Evolutionary conservation across 2,329 filamentous ascomycete genomes (phyloP).

Genomic region (Alternaria triticina): DNA sequence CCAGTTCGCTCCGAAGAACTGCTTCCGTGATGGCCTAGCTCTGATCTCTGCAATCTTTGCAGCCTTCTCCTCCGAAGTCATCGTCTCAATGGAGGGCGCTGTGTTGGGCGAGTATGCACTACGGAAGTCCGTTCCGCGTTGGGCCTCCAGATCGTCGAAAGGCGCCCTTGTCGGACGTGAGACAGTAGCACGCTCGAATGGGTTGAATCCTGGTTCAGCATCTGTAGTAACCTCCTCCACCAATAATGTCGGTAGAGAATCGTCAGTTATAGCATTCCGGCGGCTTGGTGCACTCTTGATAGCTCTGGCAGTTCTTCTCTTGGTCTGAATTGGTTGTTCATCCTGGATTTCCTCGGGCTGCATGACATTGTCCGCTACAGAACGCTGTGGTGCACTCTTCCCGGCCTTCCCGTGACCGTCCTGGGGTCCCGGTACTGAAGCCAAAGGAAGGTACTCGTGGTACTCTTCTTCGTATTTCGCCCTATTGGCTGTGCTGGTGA

Average conservation of each 20-base stretch:
- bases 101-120: slow-evolving; percentile 8
- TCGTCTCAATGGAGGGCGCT: slow-evolving; percentile 16
- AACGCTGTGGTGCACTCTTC: not conserved
- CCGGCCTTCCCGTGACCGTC: not conserved
- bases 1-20: slow-evolving; percentile 24
- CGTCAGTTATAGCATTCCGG: not conserved
- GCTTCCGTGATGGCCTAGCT: slow-evolving; percentile 46
- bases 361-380: not conserved
- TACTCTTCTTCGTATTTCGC: slow-evolving; percentile 2
- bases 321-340: not conserved
- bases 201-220: not conserved
- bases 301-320: not conserved
- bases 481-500: slow-evolving; percentile 4
- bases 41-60: slow-evolving; percentile 33
- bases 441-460: not conserved
- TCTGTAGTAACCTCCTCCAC: not conserved
- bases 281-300: not conserved
- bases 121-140: slow-evolving; percentile 13
- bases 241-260: not conserved
- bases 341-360: not conserved
- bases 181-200: slow-evolving; percentile 7
- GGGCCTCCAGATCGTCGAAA: not conserved
- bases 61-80: slow-evolving; percentile 27
- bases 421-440: not conserved
- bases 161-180: not conserved